phyloP scores from a whole-genome alignment of 2,329 filamentous ascomycete species.

The Diaporthe aspalathi region DNA sequence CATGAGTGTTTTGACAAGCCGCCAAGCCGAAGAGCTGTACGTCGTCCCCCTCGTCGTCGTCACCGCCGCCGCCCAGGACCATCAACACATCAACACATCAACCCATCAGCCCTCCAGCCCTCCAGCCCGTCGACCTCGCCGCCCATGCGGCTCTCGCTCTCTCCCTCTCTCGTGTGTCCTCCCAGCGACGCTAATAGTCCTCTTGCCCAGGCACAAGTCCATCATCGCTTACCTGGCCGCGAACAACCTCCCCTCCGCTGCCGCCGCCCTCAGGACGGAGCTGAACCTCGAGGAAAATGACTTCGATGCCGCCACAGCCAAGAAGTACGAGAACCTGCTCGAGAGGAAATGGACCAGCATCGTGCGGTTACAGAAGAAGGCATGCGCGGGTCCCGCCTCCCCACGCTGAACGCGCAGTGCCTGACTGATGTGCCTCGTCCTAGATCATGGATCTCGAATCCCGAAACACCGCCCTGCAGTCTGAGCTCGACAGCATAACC shows the following conservation, averaged over 20 bases:
- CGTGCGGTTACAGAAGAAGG: slow-evolving; percentile 95
- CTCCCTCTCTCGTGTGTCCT: slow-evolving; percentile 29
- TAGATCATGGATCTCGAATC: slow-evolving; percentile 94
- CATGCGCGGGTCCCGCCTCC: slow-evolving; percentile 50
- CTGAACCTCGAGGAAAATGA: slow-evolving; percentile 73
- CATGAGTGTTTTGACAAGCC: slow-evolving; percentile 82
- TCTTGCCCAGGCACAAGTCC: slow-evolving; percentile 81
- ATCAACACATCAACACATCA: too few species aligned
- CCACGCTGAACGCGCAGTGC: slow-evolving; percentile 19
- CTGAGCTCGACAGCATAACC: slow-evolving; percentile 85
- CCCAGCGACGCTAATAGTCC: slow-evolving; percentile 8
- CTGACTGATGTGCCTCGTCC: slow-evolving; percentile 35
- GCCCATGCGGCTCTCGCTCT: not conserved
- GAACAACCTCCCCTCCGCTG: slow-evolving; percentile 76
- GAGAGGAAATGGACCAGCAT: slow-evolving; percentile 99
- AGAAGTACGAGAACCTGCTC: slow-evolving; percentile 92
- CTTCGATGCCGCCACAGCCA: slow-evolving; percentile 83
- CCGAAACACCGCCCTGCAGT: slow-evolving; percentile 77
- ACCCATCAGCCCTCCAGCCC: slow-evolving; percentile 28
- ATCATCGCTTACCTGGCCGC: slow-evolving; percentile 89
- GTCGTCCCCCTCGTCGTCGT: too few species aligned
- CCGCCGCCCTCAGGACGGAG: slow-evolving; percentile 80
- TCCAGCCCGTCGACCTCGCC: not conserved
- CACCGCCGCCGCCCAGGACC: too few species aligned
- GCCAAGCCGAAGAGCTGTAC: slow-evolving; percentile 91